Base-by-base conservation (phyloP, 306 rosid species). In the Clitoria ternatea region DNA sequence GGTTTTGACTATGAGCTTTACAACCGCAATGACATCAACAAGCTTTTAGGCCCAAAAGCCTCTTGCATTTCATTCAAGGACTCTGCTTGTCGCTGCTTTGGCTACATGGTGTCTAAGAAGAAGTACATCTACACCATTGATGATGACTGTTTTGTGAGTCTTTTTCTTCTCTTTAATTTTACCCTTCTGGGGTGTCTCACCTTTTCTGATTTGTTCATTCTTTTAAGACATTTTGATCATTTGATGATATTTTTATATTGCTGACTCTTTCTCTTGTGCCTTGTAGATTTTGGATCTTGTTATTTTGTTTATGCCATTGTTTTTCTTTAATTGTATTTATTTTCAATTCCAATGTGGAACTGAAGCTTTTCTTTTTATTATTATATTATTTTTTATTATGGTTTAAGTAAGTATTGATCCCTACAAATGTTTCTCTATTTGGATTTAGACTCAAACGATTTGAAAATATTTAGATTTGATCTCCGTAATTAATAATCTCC, bases 81-180 rank as follows among this genome's bases (percentile, higher is more conserved):
- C 72, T 92, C 97, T 40, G 97, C 97, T 49, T 92, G 97, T 44
- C 89, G 96, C 14, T 92, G 97, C 86, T 92, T 92, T 45, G 97
- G 97, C 27, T 92, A 92, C 74, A 92, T 92, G 97, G 96, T 92
- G 26, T 92, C 97, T 29, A 89, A 87, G 84, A 92, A 91, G 91
- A 92, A 92, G 84, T 92, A 91, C 32, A 85, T 92, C 60, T 92
- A 14, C 91, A 91, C 97, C 52, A 92, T 92, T 69, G 97, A 92
- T 72, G 97, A 92, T 75, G 97, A 92, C 39, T 92, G 97, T 49
- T 92, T 92, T 69, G 97, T 92, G 70, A 82, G 93, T 69, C 10
- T 33, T 67, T 29, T 6, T 10, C 1, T 0, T 11, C 2, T 29
- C 1, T 61, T 15, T 55, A 3, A 1, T 7, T 62, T 6, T n/a